Evolutionary conservation across 2,329 filamentous ascomycete species (phyloP).

Genomic region (Apiospora rasikravindrae): DNA sequence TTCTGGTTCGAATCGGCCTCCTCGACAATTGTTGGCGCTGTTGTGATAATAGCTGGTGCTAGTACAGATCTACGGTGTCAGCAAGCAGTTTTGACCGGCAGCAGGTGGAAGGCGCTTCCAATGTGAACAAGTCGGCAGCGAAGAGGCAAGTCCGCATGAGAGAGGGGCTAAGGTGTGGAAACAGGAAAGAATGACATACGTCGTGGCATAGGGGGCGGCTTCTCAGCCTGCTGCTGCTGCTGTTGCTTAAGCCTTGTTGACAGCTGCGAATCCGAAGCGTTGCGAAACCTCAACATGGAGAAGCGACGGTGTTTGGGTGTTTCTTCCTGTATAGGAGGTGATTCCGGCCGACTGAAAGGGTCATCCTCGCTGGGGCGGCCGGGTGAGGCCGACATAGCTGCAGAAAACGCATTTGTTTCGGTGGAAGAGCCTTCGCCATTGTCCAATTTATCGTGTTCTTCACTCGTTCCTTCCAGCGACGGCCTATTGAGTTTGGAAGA

Average conservation of each 20-base stretch:
- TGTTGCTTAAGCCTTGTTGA: constrained; percentile 66
- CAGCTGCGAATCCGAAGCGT: constrained; percentile 91
- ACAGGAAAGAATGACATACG: constrained; percentile 48
- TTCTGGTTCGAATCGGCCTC: constrained; percentile 50
- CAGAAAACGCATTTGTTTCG: constrained; percentile 26
- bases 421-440: constrained; percentile 31
- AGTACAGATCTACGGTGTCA: constrained; percentile 31
- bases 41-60: constrained; percentile 85
- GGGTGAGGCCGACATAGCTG: constrained; percentile 26
- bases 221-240: constrained; percentile 62
- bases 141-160: neutral
- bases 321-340: constrained; percentile 60
- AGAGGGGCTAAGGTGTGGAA: neutral
- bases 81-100: constrained; percentile 21
- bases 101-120: constrained; percentile 11
- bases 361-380: constrained; percentile 33
- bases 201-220: constrained; percentile 62
- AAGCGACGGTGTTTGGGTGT: constrained; percentile 64
- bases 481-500: constrained; percentile 18
- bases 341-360: constrained; percentile 46
- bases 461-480: constrained; percentile 21
- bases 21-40: constrained; percentile 76
- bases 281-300: constrained; percentile 81
- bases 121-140: constrained; percentile 20
- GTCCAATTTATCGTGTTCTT: constrained; percentile 22